A percentile compares a stretch with the other conserved stretches of the same genome.
Evolutionary conservation across 495 filamentous ascomycete species (phyloP).

Genomic region (Clavariopsis aquatica): DNA sequence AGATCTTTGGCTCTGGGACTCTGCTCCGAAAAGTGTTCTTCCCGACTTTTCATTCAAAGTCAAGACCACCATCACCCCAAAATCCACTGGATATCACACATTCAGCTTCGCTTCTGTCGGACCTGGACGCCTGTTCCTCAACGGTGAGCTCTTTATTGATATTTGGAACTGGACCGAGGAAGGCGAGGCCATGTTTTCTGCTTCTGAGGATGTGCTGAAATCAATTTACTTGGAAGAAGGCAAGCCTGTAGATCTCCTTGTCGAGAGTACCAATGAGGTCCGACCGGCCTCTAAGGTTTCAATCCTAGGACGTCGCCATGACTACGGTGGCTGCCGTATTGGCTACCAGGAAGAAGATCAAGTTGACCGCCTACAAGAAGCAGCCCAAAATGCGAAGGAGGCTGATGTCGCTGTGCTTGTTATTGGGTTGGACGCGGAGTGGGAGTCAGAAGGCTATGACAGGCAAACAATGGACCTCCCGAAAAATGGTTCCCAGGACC

Average conservation of each 20-base stretch:
- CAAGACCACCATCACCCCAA: constrained; percentile 54
- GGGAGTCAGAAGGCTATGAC: constrained; percentile 88
- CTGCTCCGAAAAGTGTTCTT: constrained; percentile 61
- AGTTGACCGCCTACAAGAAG: constrained; percentile 65
- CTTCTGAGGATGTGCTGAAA: constrained; percentile 65
- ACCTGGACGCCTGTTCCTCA: constrained; percentile 37
- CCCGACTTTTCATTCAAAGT: constrained; percentile 62
- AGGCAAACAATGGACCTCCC: constrained; percentile 82
- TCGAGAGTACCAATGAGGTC: constrained; percentile 56
- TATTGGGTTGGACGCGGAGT: constrained; percentile 78
- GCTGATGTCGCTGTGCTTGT: constrained; percentile 76
- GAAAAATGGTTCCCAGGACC: constrained; percentile 64
- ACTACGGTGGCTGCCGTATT: constrained; percentile 75
- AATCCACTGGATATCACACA: constrained; percentile 37
- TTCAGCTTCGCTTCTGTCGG: constrained; percentile 42
- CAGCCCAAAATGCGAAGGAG: constrained; percentile 61
- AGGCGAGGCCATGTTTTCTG: constrained; percentile 61
- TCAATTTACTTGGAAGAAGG: constrained; percentile 58
- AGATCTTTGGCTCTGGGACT: constrained; percentile 70
- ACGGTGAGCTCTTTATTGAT: constrained; percentile 62
- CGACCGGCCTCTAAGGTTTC: constrained; percentile 64
- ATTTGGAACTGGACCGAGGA: constrained; percentile 69
- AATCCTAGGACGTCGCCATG: constrained; percentile 55
- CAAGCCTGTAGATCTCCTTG: constrained; percentile 59
- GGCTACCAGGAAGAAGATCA: constrained; percentile 67